Evolutionary conservation across 2,329 filamentous ascomycete genomes (phyloP).

Genomic region (Beauveria australis): DNA sequence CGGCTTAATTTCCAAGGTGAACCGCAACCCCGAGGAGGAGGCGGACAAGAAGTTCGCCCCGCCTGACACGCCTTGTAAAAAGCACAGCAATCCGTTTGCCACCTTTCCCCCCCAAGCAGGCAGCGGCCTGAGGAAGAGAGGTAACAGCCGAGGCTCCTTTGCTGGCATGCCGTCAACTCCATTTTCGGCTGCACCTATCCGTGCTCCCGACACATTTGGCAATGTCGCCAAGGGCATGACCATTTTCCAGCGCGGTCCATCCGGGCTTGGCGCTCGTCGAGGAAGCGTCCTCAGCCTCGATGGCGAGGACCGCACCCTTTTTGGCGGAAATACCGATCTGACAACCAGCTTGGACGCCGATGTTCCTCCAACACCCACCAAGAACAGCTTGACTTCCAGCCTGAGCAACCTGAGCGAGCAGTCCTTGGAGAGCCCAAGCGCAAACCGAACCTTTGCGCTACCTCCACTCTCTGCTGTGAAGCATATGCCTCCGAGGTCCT

Average conservation of each 20-base stretch:
- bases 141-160: constrained; percentile 61
- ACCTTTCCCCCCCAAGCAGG: constrained; percentile 54
- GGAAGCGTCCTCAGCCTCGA: constrained; percentile 76
- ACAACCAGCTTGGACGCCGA: constrained; percentile 40
- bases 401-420: constrained; percentile 30
- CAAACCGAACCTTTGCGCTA: constrained; percentile 34
- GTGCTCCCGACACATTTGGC: constrained; percentile 40
- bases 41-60: constrained; percentile 56
- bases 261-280: constrained; percentile 36
- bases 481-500: constrained; percentile 27
- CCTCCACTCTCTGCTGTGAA: constrained; percentile 35
- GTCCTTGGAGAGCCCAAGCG: constrained; percentile 39
- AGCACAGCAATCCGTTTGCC: constrained; percentile 61
- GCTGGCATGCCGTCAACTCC: constrained; percentile 69
- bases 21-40: constrained; percentile 68
- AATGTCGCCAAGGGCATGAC: constrained; percentile 54
- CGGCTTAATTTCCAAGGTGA: constrained; percentile 89
- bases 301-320: constrained; percentile 58
- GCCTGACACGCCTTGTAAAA: constrained; percentile 95
- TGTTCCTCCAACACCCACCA: constrained; percentile 89
- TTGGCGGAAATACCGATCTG: constrained; percentile 23
- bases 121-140: constrained; percentile 54
- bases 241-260: constrained; percentile 54
- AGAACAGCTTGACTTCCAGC: constrained; percentile 46
- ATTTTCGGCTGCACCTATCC: constrained; percentile 53